Conservation (phyloP, 768 basidiomycete genomes). For the Termitomyces sp. region DNA sequence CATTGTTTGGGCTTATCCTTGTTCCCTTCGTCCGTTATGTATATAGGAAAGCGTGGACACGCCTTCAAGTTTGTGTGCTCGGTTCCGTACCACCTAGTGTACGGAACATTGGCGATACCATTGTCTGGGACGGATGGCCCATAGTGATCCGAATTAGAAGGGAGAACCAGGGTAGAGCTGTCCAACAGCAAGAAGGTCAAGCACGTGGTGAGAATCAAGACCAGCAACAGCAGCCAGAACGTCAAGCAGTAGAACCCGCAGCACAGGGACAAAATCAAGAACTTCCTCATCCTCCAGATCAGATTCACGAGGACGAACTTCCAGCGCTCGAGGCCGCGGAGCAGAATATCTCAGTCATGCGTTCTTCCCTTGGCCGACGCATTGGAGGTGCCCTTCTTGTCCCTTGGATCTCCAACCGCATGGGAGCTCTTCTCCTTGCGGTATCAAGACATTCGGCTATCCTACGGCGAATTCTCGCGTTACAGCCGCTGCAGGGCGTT, state of each 20-base stretch:
- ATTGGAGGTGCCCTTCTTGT: constrained; percentile 67
- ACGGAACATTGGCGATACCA: constrained; percentile 15
- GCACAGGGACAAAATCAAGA: constrained; percentile 19
- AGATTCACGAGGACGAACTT: constrained; percentile 21
- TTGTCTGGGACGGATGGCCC: constrained; percentile 23
- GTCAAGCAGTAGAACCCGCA: constrained; percentile 11
- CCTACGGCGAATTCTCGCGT: constrained; percentile 35
- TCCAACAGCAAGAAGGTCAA: constrained; percentile 1
- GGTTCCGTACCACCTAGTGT: constrained; percentile 31
- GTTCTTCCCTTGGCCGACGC: constrained; percentile 57
- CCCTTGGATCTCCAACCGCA: constrained; percentile 58
- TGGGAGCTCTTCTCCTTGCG: constrained; percentile 57
- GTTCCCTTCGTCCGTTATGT: constrained; percentile 42
- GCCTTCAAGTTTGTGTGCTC: constrained; percentile 39
- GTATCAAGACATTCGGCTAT: constrained; percentile 42
- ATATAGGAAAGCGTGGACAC: constrained; percentile 37
- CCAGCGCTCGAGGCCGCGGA: constrained; percentile 48
- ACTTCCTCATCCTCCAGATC: constrained; percentile 19
- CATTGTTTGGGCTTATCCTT: constrained; percentile 48
- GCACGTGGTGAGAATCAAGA: constrained; percentile 15
- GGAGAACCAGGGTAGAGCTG: constrained; percentile 16
- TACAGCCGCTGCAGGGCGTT: constrained; percentile 17
- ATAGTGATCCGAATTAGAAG: constrained; percentile 33
- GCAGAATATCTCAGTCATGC: constrained; percentile 52
- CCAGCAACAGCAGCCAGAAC: constrained; percentile 14